These are phyloP conservation scores for Tylopilus intermedius DNA, from an alignment of 768 basidiomycete genomes.

Conservation along the genomic window DNA sequence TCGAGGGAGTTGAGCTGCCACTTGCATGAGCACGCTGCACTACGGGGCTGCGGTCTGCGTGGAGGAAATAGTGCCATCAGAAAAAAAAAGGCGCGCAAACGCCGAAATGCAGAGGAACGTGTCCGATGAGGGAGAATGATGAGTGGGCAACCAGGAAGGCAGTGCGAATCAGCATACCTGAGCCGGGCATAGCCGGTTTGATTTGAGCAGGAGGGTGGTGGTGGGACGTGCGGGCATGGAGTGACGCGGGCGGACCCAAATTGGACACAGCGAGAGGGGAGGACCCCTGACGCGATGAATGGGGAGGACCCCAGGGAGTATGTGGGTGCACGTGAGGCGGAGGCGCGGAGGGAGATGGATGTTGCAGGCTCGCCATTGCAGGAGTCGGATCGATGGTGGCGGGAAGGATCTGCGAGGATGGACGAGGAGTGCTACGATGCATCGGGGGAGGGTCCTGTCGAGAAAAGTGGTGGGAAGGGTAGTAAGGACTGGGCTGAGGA, in stretches of 20 bases:
- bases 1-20: constrained; percentile 24
- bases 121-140: constrained; percentile 2
- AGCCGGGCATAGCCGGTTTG: constrained; percentile 32
- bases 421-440: constrained; percentile 29
- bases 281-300: constrained; percentile 29
- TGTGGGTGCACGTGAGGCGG: constrained; percentile 30
- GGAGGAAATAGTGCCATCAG: neutral
- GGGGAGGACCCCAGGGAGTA: constrained; percentile 30
- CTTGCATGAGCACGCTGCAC: constrained; percentile 25
- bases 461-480: constrained; percentile 15
- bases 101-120: neutral
- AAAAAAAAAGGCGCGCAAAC: constrained; percentile 11
- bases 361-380: constrained; percentile 31
- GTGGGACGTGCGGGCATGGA: constrained; percentile 25
- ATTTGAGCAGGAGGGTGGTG: constrained; percentile 25
- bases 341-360: constrained; percentile 28
- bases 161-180: constrained; percentile 18
- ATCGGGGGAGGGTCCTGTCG: constrained; percentile 18
- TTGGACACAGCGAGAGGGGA: constrained; percentile 24
- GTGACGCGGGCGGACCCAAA: constrained; percentile 21
- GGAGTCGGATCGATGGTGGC: constrained; percentile 26
- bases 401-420: constrained; percentile 30
- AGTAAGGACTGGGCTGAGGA: constrained; percentile 23
- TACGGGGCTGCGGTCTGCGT: constrained; percentile 28
- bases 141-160: neutral